Percentiles rank a stretch among this genome's conserved stretches.
Evolutionary conservation across 345 rosid genomes (phyloP).

Genomic region (Lepidium didymum): DNA sequence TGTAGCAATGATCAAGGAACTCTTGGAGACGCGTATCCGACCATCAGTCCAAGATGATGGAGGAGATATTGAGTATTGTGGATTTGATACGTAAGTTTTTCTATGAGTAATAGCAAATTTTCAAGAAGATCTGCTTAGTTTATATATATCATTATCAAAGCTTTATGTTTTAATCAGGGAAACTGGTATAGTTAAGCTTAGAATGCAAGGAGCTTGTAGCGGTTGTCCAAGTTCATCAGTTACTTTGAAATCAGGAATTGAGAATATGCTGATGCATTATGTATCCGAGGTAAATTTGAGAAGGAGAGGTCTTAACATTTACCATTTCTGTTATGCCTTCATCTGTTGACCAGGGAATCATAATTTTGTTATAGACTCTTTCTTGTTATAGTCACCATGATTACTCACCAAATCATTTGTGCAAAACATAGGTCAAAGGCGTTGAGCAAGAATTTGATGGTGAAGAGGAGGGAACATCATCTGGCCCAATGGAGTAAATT

Average conservation of each 20-base stretch:
- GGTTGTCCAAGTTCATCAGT: slow-evolving; percentile 99
- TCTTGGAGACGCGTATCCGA: slow-evolving; percentile 90
- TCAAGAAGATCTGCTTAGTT: not conserved
- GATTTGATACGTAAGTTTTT: slow-evolving; percentile 67
- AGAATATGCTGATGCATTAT: slow-evolving; percentile 98
- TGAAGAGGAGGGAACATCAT: slow-evolving; percentile 46
- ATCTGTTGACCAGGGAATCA: not conserved
- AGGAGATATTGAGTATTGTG: slow-evolving; percentile 87
- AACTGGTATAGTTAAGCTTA: slow-evolving; percentile 81
- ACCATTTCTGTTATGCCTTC: not conserved
- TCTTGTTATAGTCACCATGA: not conserved
- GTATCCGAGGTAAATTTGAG: slow-evolving; percentile 73
- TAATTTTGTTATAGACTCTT: not conserved
- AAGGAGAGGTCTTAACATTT: not conserved
- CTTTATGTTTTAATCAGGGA: slow-evolving; percentile 44
- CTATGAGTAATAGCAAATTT: not conserved
- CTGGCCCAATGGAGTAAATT: slow-evolving; percentile 49
- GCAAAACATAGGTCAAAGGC: slow-evolving; percentile 56
- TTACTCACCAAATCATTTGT: slow-evolving; percentile 2
- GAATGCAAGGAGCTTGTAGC: slow-evolving; percentile 98
- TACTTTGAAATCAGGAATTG: slow-evolving; percentile 95
- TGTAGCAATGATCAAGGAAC: slow-evolving; percentile 96
- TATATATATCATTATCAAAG: not conserved
- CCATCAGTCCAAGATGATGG: slow-evolving; percentile 99
- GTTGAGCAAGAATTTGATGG: slow-evolving; percentile 87